These are phyloP conservation scores for Actinidia arguta DNA, from an alignment of 179 eudicot genomes.

Conservation along the genomic window DNA sequence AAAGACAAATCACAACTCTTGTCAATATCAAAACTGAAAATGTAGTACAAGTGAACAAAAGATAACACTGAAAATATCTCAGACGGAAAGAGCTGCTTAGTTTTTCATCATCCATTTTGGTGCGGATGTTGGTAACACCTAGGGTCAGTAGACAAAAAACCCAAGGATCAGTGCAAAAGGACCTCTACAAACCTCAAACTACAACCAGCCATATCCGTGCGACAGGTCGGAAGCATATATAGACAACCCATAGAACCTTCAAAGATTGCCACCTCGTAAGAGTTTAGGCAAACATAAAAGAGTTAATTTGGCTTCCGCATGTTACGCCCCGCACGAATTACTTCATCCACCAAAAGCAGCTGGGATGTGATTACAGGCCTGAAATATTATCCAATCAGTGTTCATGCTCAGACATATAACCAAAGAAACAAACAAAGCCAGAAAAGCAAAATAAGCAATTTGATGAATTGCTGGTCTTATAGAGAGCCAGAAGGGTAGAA, in stretches of 20 bases:
- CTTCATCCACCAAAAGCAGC: conserved; percentile 29
- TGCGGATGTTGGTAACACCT: neutral
- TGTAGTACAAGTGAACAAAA: neutral
- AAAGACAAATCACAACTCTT: neutral
- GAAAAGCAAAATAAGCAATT: neutral
- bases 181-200: neutral
- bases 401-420: neutral
- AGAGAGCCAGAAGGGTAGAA: neutral
- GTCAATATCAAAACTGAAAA: neutral
- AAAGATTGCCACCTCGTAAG: neutral
- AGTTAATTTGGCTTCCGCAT: conserved; percentile 24
- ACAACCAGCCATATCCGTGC: neutral
- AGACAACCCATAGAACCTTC: neutral
- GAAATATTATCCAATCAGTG: conserved; percentile 1
- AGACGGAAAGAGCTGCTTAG: neutral
- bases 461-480: neutral
- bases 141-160: neutral
- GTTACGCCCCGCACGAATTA: conserved; percentile 22
- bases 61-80: neutral
- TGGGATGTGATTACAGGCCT: conserved; percentile 23
- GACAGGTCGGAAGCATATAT: neutral
- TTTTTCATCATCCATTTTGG: neutral
- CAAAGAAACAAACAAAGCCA: neutral
- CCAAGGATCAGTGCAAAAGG: neutral
- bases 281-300: neutral